Evolutionary conservation across 805 yeast species (phyloP).

Genomic region (Sugiyamaella valdiviana): DNA sequence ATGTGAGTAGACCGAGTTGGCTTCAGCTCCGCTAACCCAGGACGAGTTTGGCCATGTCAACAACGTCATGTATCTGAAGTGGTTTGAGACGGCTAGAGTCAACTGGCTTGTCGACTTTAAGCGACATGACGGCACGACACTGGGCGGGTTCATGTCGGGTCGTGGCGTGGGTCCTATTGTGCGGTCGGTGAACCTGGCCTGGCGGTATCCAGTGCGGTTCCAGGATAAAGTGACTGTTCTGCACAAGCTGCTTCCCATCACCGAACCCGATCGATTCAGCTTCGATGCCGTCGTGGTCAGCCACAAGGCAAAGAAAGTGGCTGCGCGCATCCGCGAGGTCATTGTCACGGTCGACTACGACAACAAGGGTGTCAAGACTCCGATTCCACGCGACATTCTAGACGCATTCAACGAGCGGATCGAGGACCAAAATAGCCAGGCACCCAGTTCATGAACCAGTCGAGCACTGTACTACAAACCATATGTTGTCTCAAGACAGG

Average conservation of each 20-base stretch:
- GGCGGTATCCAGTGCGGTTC: constrained; percentile 29
- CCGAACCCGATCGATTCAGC: constrained; percentile 25
- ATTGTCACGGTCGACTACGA: constrained; percentile 30
- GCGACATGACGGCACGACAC: constrained; percentile 12
- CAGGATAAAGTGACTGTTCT: constrained; percentile 30
- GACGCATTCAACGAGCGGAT: constrained; percentile 17
- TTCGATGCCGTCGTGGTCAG: constrained; percentile 28
- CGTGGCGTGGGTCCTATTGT: constrained; percentile 29
- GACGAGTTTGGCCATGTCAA: constrained; percentile 31
- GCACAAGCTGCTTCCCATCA: constrained; percentile 24
- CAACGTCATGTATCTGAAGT: constrained; percentile 29
- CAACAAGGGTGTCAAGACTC: constrained; percentile 25
- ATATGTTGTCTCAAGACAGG: no score
- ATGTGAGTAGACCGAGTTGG: background rate
- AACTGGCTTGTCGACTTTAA: constrained; percentile 20
- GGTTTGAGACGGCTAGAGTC: constrained; percentile 30
- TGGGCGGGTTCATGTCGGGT: constrained; percentile 19
- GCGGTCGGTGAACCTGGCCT: constrained; percentile 27
- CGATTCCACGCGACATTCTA: constrained; percentile 24
- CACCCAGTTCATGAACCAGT: background rate
- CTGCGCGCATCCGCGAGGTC: constrained; percentile 29
- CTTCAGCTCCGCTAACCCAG: constrained; percentile 2
- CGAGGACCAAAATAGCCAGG: constrained; percentile 3
- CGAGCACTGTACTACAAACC: no score
- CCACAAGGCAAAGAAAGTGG: constrained; percentile 28